Evolutionary conservation across 257 asterid species (phyloP), one percentile per base, ranked within the genome.

Genomic region (Capsicum rhomboideum): DNA sequence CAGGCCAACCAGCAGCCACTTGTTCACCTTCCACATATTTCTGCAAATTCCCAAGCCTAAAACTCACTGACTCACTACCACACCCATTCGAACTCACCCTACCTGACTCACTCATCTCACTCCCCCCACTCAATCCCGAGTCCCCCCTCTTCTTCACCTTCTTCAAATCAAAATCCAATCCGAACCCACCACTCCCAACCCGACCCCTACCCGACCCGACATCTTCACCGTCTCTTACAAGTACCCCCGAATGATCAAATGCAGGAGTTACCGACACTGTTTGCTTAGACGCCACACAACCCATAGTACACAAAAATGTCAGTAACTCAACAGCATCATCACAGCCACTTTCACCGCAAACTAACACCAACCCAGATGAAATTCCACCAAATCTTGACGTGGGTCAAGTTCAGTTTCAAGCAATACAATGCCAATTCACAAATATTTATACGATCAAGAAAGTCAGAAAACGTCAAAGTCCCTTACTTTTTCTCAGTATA

Each of bases 241-340:
- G 84, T 59, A 77, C 91, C 6, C 97, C 98, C 80, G 98, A 94
- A 83, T 93, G 91, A 78, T 96, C 98, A 86, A 91, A 31, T 4
- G 94, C 97, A 21, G 98, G 99, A 5, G 98, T 96, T 12, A 93
- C 97, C 10, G 97, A 87, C 79, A 91, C 98, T 42, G 92, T 87
- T 72, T 93, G 97, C 91, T 96, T 96, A 56, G 98, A 91, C 55
- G 99, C 84, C 88, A 93, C 98, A 89, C 98, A 96, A 82, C 99
- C 99, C 99, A 95, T 95, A 44, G 72, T 21, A 4, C 28, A 81
- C 40, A 34, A 64, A 56, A 64, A 44, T 59, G 68, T 59, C 72
- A 54, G 23, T 1, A 13, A 13, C 34, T 4, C 71, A 49, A 14
- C 12, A 28, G n/a, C 58, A 34, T 53, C 83, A 34, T 50, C 42